phyloP scores from a whole-genome alignment of 345 rosid species.

The Aquilaria malaccensis region DNA sequence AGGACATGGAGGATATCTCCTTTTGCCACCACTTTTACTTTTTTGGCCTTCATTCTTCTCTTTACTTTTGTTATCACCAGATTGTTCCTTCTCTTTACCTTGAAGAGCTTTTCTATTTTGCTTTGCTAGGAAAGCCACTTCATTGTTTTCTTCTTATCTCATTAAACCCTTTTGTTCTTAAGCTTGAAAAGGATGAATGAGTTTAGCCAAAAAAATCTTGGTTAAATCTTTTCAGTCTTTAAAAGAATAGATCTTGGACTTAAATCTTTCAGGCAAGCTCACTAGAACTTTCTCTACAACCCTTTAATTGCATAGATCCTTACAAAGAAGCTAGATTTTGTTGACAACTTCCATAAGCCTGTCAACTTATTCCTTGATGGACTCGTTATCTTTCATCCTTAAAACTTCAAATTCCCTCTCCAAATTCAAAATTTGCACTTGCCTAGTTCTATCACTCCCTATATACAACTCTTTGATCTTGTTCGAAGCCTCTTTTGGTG shows the following conservation, averaged over 20 bases:
- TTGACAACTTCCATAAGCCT: not conserved
- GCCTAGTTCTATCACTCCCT: not conserved
- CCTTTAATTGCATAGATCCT: not conserved
- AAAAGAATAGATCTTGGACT: not conserved
- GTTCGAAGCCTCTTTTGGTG: not conserved
- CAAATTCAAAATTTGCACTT: not conserved
- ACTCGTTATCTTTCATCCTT: not conserved
- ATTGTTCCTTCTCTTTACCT: no score
- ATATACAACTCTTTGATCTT: not conserved
- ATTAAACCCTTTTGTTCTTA: not conserved
- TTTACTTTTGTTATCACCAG: not conserved
- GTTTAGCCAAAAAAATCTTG: not conserved
- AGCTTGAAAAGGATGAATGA: not conserved
- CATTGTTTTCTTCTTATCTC: not conserved
- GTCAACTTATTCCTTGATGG: not conserved
- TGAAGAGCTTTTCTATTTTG: not conserved
- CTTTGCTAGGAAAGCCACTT: not conserved
- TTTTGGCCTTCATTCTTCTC: not conserved
- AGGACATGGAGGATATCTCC: not conserved
- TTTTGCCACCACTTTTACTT: not conserved
- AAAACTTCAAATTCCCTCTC: not conserved
- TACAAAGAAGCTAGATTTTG: not conserved
- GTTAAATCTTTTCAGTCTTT: not conserved
- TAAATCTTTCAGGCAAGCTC: not conserved
- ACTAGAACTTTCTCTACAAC: not conserved